Percentiles rank a stretch among this genome's conserved stretches.
These are phyloP conservation scores for Ascochyta fabae DNA, from an alignment of 2,329 filamentous ascomycete genomes.

Conservation along the genomic window DNA sequence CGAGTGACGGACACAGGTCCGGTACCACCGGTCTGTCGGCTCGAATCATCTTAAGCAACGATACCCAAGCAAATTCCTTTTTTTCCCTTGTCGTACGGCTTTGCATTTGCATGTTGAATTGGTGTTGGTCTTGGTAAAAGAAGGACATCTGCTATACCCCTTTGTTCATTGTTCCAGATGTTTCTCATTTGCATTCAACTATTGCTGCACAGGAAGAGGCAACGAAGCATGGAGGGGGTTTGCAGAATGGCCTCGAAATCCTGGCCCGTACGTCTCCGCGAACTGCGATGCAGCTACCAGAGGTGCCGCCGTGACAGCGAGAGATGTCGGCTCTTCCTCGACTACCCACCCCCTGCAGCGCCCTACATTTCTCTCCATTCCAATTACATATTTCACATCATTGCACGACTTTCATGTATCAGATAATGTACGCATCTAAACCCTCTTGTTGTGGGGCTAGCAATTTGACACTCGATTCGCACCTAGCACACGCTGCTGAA, in stretches of 20 bases:
- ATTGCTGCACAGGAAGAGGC: neutral
- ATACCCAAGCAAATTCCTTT: constrained; percentile 2
- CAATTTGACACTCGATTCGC: neutral
- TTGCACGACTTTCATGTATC: neutral
- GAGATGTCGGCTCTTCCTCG: neutral
- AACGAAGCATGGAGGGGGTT: neutral
- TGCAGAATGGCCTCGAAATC: neutral
- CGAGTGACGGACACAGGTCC: constrained; percentile 17
- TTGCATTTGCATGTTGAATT: constrained; percentile 28
- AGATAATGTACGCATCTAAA: constrained; percentile 3
- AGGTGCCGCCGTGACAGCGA: neutral
- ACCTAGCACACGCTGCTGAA: neutral
- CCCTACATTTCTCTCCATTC: neutral
- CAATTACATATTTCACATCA: neutral
- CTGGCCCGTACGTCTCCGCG: neutral
- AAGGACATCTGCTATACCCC: constrained; percentile 29
- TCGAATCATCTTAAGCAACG: constrained; percentile 18
- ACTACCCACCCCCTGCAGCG: no score
- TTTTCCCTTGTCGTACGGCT: constrained; percentile 13
- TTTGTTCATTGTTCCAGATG: constrained; percentile 11
- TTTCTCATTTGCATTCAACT: neutral
- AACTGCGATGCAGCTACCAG: neutral
- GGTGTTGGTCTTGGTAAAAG: constrained; percentile 27
- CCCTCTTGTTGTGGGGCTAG: neutral
- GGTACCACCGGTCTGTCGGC: constrained; percentile 22